Conservation (phyloP, 495 filamentous ascomycete species). For the Penicillium salamii region DNA sequence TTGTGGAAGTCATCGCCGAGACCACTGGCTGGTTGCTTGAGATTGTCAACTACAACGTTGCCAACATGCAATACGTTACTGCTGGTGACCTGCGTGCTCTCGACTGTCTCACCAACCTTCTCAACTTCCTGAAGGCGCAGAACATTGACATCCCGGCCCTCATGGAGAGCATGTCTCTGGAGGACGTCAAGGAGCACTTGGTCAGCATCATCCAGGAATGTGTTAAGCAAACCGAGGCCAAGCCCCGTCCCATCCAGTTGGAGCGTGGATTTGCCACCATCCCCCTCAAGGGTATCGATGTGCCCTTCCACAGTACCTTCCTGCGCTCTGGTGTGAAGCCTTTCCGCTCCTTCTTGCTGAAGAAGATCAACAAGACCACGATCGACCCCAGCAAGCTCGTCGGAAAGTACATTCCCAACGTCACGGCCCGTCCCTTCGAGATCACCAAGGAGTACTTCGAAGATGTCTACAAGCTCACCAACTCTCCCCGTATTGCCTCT, state of each 20-base stretch:
- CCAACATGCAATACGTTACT: constrained; percentile 98
- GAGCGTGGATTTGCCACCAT: constrained; percentile 96
- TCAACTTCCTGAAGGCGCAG: constrained; percentile 92
- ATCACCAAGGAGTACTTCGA: constrained; percentile 98
- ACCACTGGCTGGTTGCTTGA: constrained; percentile 93
- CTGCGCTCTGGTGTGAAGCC: constrained; percentile 96
- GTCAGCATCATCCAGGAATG: constrained; percentile 83
- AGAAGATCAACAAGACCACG: constrained; percentile 98
- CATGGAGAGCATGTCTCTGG: constrained; percentile 78
- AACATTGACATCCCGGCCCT: constrained; percentile 94
- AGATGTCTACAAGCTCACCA: constrained; percentile 92
- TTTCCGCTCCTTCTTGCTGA: constrained; percentile 93
- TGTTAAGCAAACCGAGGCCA: constrained; percentile 78
- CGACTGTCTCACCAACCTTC: constrained; percentile 86
- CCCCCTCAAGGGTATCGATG: constrained; percentile 93
- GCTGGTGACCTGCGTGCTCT: constrained; percentile 95
- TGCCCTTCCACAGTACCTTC: constrained; percentile 99
- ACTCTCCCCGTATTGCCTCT: constrained; percentile 84
- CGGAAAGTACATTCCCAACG: constrained; percentile 99
- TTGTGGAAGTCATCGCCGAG: constrained; percentile 88
- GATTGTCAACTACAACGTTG: constrained; percentile 99
- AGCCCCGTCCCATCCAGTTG: constrained; percentile 82
- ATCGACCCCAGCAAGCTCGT: constrained; percentile 95
- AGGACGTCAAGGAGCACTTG: constrained; percentile 77
- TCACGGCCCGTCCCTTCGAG: constrained; percentile 92